Evolutionary conservation across 192 early-diverging fungal species (phyloP), one percentile per base, ranked within the genome.

Genomic region (Coemansia sp.): DNA sequence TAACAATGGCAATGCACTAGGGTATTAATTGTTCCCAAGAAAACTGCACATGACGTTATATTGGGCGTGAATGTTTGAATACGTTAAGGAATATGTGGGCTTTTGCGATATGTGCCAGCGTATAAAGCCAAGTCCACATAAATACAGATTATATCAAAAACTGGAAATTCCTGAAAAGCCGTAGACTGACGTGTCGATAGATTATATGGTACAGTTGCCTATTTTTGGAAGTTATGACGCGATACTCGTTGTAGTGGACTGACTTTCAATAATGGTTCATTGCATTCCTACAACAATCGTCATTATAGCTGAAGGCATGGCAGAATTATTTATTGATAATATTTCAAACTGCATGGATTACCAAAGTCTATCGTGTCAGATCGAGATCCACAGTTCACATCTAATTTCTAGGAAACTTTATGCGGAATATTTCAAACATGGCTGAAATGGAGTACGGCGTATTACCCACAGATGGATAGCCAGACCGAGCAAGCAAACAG

Each of bases 141-240:
- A 42, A 14, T 42, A 53, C 7, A 31, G 59, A 20, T 6, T 30
- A 9, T 53, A 63, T 30, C 63, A 65, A 31, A 20, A 19, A 0
- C n/a, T 64, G 2, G 54, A 59, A 0, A 54, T 68, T 2, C 36
- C 46, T 4, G 5, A 3, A 7, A 14, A 10, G 19, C 30, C 55
- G 0, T 76, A 64, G 68, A 29, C 54, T 3, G 61, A 67, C 17
- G 30, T 76, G 0, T 52, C 32, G 6, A 70, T 76, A 68, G 74
- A 70, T 27, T 67, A 64, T 46, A 67, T 76, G 5, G 55, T 46
- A 0, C 54, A 31, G 3, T 36, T 70, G 9, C 74, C 74, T 0
- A 33, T 24, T 6, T 56, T 65, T 1, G n/a, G 17, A 0, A 42
- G 61, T 4, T 62, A 39, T 23, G 61, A 59, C 20, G 55, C 68